Base-by-base conservation (phyloP, 2,329 filamentous ascomycete genomes). In the Fonsecaea erecta region DNA sequence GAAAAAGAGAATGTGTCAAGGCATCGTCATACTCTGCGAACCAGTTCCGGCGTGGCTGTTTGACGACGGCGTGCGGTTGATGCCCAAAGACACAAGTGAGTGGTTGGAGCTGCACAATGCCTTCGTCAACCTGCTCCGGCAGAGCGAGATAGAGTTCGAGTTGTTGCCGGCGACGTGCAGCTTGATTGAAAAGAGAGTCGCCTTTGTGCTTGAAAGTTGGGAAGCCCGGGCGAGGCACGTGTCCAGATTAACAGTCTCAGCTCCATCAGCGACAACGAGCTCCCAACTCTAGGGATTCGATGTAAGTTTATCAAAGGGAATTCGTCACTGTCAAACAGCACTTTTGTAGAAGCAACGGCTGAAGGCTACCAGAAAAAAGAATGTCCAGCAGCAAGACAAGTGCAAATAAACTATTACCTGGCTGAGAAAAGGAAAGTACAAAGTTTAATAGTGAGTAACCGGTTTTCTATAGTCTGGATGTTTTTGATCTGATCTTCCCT, bases 11-110 rank as follows among this genome's bases (percentile, higher is more conserved):
- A 46, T 57, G 54, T n/a, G 16, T 21, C 18, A 57, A 37, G 24
- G 34, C 12, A 21, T 57, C 21, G 34, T 57, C 34, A 30, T 57
- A 18, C 54, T 57, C 9, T 43, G 54, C 16, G 54, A 57, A 26
- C 54, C 54, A 24, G 54, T 57, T 14, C 18, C 11, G 7, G 18
- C n/a, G 14, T 57, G 54, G 54, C 35, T 58, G 26, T 58, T 24
- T 58, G 55, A 58, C n/a, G 55, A 58, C 18, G 37, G 40, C 24
- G 46, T 34, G n/a, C 48, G 55, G 26, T 32, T 58, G 37, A 58
- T 58, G 55, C 55, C 55, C 14, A 11, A 18, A 32, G 55, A 48
- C 24, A 43, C 8, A n/a, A 43, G 30, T 6, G 55, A 58, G 30
- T 58, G 55, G 37, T 32, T 46, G 14, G 40, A 48, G 40, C 40